Percentiles rank a stretch among this genome's conserved stretches.
Evolutionary conservation across 176 grass and related monocot genomes (phyloP).

Genomic region (Rhipidocladum racemiflorum): DNA sequence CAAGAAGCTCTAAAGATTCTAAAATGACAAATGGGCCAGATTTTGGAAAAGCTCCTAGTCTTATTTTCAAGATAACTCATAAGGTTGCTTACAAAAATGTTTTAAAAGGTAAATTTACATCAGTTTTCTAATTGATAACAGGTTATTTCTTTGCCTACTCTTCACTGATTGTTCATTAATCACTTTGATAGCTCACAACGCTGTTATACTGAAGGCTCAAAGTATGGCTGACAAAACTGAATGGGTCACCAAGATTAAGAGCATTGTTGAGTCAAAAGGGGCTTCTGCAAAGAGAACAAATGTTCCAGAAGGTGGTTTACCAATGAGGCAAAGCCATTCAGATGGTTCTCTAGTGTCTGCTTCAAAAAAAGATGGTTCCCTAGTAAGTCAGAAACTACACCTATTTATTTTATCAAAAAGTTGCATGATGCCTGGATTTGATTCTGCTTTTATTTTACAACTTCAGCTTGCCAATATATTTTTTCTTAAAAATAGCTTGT

Average conservation of each 20-base stretch:
- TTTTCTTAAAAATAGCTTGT: neutral
- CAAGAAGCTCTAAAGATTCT: conserved; percentile 67
- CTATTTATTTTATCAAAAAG: neutral
- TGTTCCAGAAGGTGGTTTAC: conserved; percentile 25
- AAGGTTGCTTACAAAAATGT: conserved; percentile 85
- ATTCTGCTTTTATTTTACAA: neutral
- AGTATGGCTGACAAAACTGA: conserved; percentile 76
- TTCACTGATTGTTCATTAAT: conserved; percentile 18
- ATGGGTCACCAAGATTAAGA: conserved; percentile 67
- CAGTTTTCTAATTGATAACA: conserved; percentile 5
- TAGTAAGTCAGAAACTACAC: conserved; percentile 46
- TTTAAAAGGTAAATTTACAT: conserved; percentile 65
- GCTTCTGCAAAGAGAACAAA: conserved; percentile 33
- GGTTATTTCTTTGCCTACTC: neutral
- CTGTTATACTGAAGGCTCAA: conserved; percentile 76
- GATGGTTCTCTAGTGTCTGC: conserved; percentile 59
- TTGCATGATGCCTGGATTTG: neutral
- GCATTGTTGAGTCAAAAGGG: conserved; percentile 40
- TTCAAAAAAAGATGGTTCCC: conserved; percentile 54
- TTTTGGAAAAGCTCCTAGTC: conserved; percentile 46
- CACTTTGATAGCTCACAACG: conserved; percentile 51
- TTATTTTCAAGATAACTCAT: conserved; percentile 79
- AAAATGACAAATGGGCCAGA: conserved; percentile 60
- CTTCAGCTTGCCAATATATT: neutral
- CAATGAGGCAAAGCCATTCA: conserved; percentile 59